Evolutionary conservation across 495 filamentous ascomycete species (phyloP).

Genomic region (Talaromyces stipitatus): DNA sequence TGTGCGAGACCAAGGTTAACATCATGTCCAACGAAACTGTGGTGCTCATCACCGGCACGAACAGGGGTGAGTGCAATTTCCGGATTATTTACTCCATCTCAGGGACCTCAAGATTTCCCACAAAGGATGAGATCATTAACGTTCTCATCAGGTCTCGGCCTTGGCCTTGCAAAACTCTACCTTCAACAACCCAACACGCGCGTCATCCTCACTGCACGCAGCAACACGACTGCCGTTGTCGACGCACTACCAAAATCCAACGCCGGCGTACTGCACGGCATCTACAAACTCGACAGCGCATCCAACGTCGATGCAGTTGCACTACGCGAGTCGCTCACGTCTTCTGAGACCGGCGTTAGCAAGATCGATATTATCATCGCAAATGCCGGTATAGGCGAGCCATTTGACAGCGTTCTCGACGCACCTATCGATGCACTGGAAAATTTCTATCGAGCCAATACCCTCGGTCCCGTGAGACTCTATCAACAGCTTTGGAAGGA

Average conservation of each 20-base stretch:
- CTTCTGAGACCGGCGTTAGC: slow-evolving; percentile 12
- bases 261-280: slow-evolving; percentile 17
- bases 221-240: slow-evolving; percentile 16
- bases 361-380: slow-evolving; percentile 40
- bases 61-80: slow-evolving; percentile 11
- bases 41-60: slow-evolving; percentile 16
- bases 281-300: slow-evolving; percentile 5
- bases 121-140: not conserved
- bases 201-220: slow-evolving; percentile 39
- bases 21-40: slow-evolving; percentile 6
- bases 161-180: slow-evolving; percentile 25
- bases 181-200: slow-evolving; percentile 31
- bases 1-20: too few relatives aligned
- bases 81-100: not conserved
- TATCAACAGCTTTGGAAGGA: slow-evolving; percentile 23
- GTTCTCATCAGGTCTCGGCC: slow-evolving; percentile 34
- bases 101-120: not conserved
- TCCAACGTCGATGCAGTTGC: slow-evolving; percentile 14
- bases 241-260: slow-evolving; percentile 15
- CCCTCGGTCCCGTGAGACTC: slow-evolving; percentile 25
- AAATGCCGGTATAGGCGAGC: slow-evolving; percentile 36
- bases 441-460: slow-evolving; percentile 32
- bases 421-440: slow-evolving; percentile 21
- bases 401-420: slow-evolving; percentile 13
- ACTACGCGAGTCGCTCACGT: slow-evolving; percentile 25